Base-by-base conservation (phyloP, 495 filamentous ascomycete genomes). In the Halenospora varia region DNA sequence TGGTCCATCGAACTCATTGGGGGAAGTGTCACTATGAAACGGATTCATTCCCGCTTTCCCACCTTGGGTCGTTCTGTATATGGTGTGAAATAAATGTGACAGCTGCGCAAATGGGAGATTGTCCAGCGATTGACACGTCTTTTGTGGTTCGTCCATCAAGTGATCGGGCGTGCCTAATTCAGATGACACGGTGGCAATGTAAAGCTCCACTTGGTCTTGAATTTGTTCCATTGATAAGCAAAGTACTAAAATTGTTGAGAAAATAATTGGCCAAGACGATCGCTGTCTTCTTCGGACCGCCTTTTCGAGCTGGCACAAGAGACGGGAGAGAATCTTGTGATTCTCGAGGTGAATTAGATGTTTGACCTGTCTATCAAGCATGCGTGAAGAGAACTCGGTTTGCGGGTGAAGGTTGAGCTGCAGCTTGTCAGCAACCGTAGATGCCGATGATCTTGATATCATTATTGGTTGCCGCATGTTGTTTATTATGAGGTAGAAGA, bases 351-450 rank as follows among this genome's bases (percentile, higher is more conserved):
- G 56, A 11, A 51, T 48, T 4, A 56, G 25, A 19, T 51, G 40
- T 42, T 56, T 61, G 17, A 61, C 25, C 35, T 61, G 59, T 22
- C 46, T 39, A 40, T 61, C 55, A 2, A 61, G 48, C 6, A 61
- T 20, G 1, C 59, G 59, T 1, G 53, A 56, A n/a, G 59, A 56
- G 48, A 35, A 61, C 10, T 22, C 15, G n/a, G 45, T 40, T 23
- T 25, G 20, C 3, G 22, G 26, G 17, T 20, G 39, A 6, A 17
- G 24, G 2, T 26, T 40, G 13, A 23, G 45, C 41, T 40, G n/a
- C 3, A 41, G 13, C 15, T 48, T 25, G 11, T 51, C 40, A 20
- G 55, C 17, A 39, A 61, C 52, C 2, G 44, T 10, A 11, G 25
- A 8, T 11, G 52, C 47, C 10, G 59, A 56, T 18, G 46, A 22